Conservation (phyloP, 345 rosid species). For the Turritis glabra region DNA sequence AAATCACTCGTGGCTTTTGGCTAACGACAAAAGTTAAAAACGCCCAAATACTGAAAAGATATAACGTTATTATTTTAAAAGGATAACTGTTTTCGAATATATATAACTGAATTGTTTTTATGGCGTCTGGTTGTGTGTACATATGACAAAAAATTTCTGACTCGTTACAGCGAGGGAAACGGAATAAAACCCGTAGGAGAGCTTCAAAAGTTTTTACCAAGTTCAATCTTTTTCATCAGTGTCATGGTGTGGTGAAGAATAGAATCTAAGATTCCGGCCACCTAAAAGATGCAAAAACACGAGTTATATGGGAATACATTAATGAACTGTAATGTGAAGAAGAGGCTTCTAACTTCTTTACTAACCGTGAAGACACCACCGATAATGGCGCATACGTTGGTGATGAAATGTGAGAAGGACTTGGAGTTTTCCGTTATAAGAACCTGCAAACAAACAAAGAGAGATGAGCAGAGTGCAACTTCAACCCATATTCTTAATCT, state of each 20-base stretch:
- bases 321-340: background rate
- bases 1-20: background rate
- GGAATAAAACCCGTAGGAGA: background rate
- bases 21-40: background rate
- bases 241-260: slow-evolving; percentile 77
- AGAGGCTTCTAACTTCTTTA: slow-evolving; percentile 26
- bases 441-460: slow-evolving; percentile 50
- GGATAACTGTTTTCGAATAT: background rate
- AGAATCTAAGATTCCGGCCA: slow-evolving; percentile 95
- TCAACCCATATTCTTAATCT: background rate
- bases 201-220: slow-evolving; percentile 87
- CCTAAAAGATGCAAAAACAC: slow-evolving; percentile 51
- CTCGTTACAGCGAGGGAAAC: slow-evolving; percentile 17
- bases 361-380: slow-evolving; percentile 99
- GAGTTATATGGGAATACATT: background rate
- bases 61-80: too few species aligned
- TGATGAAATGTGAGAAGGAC: slow-evolving; percentile 92
- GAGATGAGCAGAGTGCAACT: slow-evolving; percentile 1
- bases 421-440: slow-evolving; percentile 72
- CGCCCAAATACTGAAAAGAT: too few species aligned
- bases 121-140: slow-evolving; percentile 6
- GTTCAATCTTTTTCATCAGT: slow-evolving; percentile 84
- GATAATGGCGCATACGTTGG: slow-evolving; percentile 92
- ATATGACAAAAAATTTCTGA: slow-evolving; percentile 10
- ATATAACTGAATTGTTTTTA: slow-evolving; percentile 9